phyloP scores from a whole-genome alignment of 2,329 filamentous ascomycete species.

The Colletotrichum graminicola region DNA sequence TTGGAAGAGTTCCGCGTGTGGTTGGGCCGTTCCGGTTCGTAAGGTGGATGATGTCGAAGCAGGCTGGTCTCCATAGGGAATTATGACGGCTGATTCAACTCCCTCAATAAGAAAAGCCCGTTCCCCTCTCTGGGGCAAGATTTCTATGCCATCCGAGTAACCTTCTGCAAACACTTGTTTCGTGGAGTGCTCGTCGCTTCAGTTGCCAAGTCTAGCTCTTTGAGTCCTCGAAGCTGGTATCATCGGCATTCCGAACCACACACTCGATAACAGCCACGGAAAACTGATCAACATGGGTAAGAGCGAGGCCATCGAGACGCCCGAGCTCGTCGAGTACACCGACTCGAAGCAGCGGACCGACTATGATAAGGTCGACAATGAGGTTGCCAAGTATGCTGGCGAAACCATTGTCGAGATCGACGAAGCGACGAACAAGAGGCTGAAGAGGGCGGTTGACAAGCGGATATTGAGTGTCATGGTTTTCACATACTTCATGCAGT shows the following conservation, averaged over 20 bases:
- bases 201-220: not conserved
- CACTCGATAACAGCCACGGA: not conserved
- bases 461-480: conserved; percentile 63
- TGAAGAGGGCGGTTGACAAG: conserved; percentile 63
- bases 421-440: conserved; percentile 61
- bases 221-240: not conserved
- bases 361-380: conserved; percentile 28
- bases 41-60: not conserved
- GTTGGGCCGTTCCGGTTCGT: not conserved
- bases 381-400: conserved; percentile 33
- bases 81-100: too few relatives aligned
- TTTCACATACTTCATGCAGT: conserved; percentile 61
- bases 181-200: not conserved
- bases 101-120: not conserved
- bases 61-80: not conserved
- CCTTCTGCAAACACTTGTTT: not conserved
- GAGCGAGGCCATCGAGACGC: not conserved
- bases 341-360: conserved; percentile 31
- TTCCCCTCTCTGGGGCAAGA: not conserved
- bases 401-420: conserved; percentile 56
- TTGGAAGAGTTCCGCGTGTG: not conserved
- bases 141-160: not conserved
- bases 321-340: conserved; percentile 19
- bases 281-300: conserved; percentile 10
- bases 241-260: not conserved